Conservation (phyloP, 2,329 filamentous ascomycete genomes). For the Eurotiales sp. region DNA sequence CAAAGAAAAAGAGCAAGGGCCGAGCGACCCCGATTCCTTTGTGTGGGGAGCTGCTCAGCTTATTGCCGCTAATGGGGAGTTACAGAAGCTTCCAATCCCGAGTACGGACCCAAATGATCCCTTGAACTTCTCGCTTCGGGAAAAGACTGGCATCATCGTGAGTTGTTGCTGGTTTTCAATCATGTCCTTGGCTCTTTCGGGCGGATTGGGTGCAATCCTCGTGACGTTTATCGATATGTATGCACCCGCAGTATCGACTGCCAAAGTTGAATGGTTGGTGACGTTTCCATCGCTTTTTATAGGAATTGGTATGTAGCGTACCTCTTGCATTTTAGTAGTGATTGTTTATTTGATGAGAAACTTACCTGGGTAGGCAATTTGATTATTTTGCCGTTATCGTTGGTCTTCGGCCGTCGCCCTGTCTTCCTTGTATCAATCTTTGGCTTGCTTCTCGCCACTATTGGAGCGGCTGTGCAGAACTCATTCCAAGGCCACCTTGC, state of each 20-base stretch:
- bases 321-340: too few species aligned
- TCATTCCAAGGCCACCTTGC: slow-evolving; percentile 36
- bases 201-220: slow-evolving; percentile 30
- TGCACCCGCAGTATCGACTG: slow-evolving; percentile 19
- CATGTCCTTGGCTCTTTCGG: slow-evolving; percentile 26
- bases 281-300: slow-evolving; percentile 40
- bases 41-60: too few species aligned
- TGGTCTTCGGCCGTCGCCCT: slow-evolving; percentile 38
- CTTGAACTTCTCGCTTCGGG: slow-evolving; percentile 22
- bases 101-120: slow-evolving; percentile 26
- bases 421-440: slow-evolving; percentile 30
- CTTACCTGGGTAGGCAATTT: slow-evolving; percentile 26
- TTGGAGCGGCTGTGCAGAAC: slow-evolving; percentile 32
- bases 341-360: too few species aligned
- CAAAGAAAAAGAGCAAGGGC: too few species aligned
- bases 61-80: slow-evolving; percentile 19
- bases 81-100: slow-evolving; percentile 23
- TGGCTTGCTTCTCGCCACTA: slow-evolving; percentile 30
- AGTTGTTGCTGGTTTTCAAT: slow-evolving; percentile 28
- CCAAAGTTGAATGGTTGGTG: slow-evolving; percentile 31
- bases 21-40: too few species aligned
- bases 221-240: slow-evolving; percentile 32
- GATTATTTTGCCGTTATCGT: slow-evolving; percentile 37
- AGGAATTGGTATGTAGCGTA: slow-evolving; percentile 29
- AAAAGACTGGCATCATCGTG: slow-evolving; percentile 23